Percentiles rank a stretch among this genome's conserved stretches.
These are phyloP conservation scores for Dentipellis sp. DNA, from an alignment of 768 basidiomycete species.

Conservation along the genomic window DNA sequence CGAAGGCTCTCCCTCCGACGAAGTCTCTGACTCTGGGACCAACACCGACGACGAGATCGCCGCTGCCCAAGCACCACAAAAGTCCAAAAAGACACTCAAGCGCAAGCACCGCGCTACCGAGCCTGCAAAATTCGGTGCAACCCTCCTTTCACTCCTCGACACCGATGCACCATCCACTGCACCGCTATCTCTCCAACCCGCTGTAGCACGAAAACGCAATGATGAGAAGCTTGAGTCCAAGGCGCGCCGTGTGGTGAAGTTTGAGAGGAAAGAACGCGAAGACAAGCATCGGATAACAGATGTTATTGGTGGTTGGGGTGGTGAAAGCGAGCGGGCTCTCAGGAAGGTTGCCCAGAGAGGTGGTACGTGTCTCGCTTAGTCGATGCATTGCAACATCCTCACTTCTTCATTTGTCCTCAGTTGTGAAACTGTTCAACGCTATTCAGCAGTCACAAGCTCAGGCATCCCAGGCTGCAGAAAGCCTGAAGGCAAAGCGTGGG, in stretches of 20 bases:
- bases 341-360: conserved; percentile 83
- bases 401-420: conserved; percentile 22
- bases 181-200: conserved; percentile 75
- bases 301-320: conserved; percentile 85
- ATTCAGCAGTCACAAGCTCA: conserved; percentile 75
- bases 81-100: conserved; percentile 75
- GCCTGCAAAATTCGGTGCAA: conserved; percentile 63
- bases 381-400: not conserved
- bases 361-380: conserved; percentile 35
- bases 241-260: conserved; percentile 62
- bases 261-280: conserved; percentile 67
- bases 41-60: conserved; percentile 63
- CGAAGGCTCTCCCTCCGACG: conserved; percentile 8
- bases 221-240: conserved; percentile 68
- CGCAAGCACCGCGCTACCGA: conserved; percentile 77
- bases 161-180: conserved; percentile 62
- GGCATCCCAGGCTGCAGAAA: conserved; percentile 41
- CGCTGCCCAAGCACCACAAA: conserved; percentile 36
- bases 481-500: conserved; percentile 53
- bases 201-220: conserved; percentile 55
- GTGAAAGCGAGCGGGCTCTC: conserved; percentile 64
- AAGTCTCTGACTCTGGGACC: conserved; percentile 11
- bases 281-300: conserved; percentile 59
- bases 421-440: conserved; percentile 82
- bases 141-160: conserved; percentile 60